Evolutionary conservation across 139 green algal species (phyloP).

Genomic region (Protoeuglena noctilucae): DNA sequence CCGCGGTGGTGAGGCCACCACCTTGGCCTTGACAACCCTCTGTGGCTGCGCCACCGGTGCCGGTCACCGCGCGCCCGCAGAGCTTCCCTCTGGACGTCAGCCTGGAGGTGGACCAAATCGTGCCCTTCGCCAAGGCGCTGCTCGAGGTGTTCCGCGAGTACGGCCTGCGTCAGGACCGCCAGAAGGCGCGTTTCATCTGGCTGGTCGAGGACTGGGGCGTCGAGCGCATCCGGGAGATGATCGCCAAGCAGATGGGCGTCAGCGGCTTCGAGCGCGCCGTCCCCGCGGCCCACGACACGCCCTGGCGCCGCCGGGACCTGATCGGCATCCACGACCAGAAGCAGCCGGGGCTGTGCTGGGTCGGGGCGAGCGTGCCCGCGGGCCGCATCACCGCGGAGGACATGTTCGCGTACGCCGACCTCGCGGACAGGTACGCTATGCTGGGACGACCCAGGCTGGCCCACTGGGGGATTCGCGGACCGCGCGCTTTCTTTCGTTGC

Average conservation of each 20-base stretch:
- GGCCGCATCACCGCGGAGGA: constrained; percentile 64
- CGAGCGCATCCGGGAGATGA: constrained; percentile 8
- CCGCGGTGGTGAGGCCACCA: no score
- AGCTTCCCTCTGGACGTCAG: constrained; percentile 68
- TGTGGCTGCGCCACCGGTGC: no score
- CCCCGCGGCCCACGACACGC: constrained; percentile 31
- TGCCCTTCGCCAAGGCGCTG: constrained; percentile 53
- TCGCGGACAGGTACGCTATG: constrained; percentile 58
- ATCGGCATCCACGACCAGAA: constrained; percentile 86
- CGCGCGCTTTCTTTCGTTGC: no score
- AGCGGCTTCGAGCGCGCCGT: constrained; percentile 7
- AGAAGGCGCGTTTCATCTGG: constrained; percentile 91
- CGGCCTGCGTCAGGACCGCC: constrained; percentile 59
- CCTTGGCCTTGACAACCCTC: no score
- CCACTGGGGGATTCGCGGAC: no score
- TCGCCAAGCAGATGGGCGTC: neutral
- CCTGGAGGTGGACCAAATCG: constrained; percentile 50
- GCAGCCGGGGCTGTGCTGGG: constrained; percentile 48
- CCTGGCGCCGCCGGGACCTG: constrained; percentile 55
- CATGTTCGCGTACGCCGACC: constrained; percentile 54
- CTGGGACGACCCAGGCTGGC: no score
- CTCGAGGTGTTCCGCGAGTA: constrained; percentile 76
- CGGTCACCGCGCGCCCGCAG: no score
- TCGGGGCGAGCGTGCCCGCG: constrained; percentile 62
- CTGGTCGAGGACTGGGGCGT: constrained; percentile 72